Percentiles rank a stretch among this genome's conserved stretches.
Conservation (phyloP, 176 grass and related monocot genomes). For the Ampelocalamus luodianensis region DNA sequence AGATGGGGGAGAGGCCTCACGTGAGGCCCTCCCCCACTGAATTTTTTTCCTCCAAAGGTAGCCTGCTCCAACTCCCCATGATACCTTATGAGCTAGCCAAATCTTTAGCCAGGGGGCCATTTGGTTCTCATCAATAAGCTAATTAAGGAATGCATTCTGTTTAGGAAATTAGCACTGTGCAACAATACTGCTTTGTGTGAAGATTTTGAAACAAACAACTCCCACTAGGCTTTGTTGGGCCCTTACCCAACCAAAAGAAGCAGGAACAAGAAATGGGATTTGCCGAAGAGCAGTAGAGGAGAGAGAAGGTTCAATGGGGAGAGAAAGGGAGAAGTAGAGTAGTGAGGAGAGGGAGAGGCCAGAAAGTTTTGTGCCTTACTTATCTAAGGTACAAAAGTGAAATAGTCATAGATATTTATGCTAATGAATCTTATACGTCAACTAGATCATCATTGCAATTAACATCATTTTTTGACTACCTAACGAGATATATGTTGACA, state of each 20-base stretch:
- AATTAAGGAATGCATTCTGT: slow-evolving; percentile 24
- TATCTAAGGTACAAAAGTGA: neutral
- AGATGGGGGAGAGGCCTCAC: too few relatives aligned
- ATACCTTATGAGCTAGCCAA: slow-evolving; percentile 24
- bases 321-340: neutral
- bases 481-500: neutral
- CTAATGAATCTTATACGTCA: too few relatives aligned
- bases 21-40: too few relatives aligned
- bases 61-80: slow-evolving; percentile 42
- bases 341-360: neutral
- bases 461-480: neutral
- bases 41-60: too few relatives aligned
- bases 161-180: slow-evolving; percentile 16
- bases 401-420: neutral
- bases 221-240: slow-evolving; percentile 57
- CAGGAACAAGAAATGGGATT: slow-evolving; percentile 35
- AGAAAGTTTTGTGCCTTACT: neutral
- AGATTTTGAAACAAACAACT: slow-evolving; percentile 49
- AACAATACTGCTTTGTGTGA: slow-evolving; percentile 20
- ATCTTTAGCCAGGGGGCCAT: slow-evolving; percentile 27
- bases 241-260: slow-evolving; percentile 56
- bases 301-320: neutral
- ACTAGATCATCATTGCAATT: neutral
- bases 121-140: slow-evolving; percentile 9
- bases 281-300: slow-evolving; percentile 21